Evolutionary conservation across 1,284 basidiomycete genomes (phyloP).

Genomic region (Cryptococcus deneoformans): DNA sequence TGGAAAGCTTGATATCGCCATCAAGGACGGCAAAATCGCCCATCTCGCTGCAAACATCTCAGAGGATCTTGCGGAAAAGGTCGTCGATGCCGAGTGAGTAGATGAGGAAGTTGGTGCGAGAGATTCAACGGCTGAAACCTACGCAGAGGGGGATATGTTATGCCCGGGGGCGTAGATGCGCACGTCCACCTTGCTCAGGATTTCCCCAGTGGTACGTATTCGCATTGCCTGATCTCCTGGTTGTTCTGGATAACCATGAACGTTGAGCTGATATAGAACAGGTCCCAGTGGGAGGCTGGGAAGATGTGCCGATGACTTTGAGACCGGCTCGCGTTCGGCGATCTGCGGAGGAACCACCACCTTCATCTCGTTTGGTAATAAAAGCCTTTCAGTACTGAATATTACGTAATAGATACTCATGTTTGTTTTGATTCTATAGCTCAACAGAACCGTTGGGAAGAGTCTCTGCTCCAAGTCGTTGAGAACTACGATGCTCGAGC

Average conservation of each 20-base stretch:
- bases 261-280: background rate
- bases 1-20: slow-evolving; percentile 9
- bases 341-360: slow-evolving; percentile 22
- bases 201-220: background rate
- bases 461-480: slow-evolving; percentile 11
- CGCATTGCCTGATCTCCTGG: background rate
- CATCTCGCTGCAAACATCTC: background rate
- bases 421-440: too few relatives aligned
- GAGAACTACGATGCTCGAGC: slow-evolving; percentile 11
- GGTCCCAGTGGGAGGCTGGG: slow-evolving; percentile 10
- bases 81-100: slow-evolving; percentile 15
- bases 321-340: slow-evolving; percentile 12
- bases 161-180: slow-evolving; percentile 14
- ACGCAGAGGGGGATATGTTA: slow-evolving; percentile 14
- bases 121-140: background rate
- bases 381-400: background rate
- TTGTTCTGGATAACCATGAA: background rate
- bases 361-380: slow-evolving; percentile 13
- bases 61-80: background rate
- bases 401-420: too few relatives aligned
- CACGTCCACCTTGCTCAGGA: slow-evolving; percentile 13
- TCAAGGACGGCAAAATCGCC: slow-evolving; percentile 16
- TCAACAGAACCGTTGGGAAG: background rate
- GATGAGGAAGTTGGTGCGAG: background rate
- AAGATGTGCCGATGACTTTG: slow-evolving; percentile 15